phyloP scores from a whole-genome alignment of 805 yeast species.

The Ogataea trehaloabstinens region DNA sequence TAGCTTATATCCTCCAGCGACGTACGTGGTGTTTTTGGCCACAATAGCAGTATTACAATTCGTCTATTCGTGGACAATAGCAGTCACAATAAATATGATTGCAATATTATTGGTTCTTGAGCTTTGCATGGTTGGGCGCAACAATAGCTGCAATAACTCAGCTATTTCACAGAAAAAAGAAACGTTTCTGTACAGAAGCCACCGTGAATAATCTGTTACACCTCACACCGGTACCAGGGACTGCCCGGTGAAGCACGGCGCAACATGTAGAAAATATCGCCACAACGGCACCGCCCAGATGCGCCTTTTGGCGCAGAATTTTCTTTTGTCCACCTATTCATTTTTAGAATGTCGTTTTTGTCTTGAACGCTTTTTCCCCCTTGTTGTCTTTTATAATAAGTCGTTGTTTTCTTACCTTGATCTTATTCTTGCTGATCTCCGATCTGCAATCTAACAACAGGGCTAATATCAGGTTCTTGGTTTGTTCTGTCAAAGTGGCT shows the following conservation, averaged over 20 bases:
- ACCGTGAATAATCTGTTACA: not conserved
- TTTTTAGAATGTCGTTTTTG: not conserved
- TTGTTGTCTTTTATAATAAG: not conserved
- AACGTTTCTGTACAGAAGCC: too few relatives aligned
- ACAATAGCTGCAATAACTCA: not conserved
- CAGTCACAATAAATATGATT: not conserved
- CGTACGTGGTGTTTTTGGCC: too few relatives aligned
- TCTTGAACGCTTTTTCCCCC: not conserved
- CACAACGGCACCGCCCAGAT: not conserved
- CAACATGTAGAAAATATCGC: not conserved
- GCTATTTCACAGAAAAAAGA: too few relatives aligned
- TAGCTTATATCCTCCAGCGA: too few relatives aligned
- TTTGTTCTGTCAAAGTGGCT: too few relatives aligned
- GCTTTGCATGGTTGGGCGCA: too few relatives aligned
- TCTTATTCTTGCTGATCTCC: not conserved
- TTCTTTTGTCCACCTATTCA: conserved; percentile 1
- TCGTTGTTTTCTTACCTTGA: not conserved
- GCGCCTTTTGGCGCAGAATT: not conserved
- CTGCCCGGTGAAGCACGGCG: not conserved
- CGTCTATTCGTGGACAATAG: not conserved
- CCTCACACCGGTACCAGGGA: not conserved
- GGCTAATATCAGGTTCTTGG: too few relatives aligned
- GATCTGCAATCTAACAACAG: too few relatives aligned
- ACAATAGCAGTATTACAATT: too few relatives aligned
- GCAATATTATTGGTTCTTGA: too few relatives aligned